Evolutionary conservation across 1,284 basidiomycete genomes (phyloP).

Genomic region (Leccinum fuscescens): DNA sequence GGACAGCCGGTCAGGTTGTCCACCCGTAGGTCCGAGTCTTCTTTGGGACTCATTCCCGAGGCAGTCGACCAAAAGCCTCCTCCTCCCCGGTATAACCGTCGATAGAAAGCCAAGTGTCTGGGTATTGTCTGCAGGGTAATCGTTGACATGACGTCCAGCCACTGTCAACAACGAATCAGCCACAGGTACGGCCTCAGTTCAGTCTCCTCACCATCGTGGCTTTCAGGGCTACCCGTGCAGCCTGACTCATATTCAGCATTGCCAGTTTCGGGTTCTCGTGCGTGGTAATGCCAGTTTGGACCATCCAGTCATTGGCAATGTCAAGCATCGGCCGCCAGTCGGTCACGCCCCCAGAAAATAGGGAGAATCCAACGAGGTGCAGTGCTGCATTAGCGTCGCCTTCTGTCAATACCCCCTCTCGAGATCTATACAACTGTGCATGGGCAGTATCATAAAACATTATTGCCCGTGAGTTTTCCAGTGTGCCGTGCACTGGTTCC

Average conservation of each 20-base stretch:
- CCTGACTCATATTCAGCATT: slow-evolving; percentile 51
- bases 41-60: slow-evolving; percentile 26
- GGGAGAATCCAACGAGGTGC: slow-evolving; percentile 68
- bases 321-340: slow-evolving; percentile 67
- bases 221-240: slow-evolving; percentile 61
- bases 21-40: slow-evolving; percentile 49
- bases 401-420: slow-evolving; percentile 52
- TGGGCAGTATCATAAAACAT: slow-evolving; percentile 68
- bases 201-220: slow-evolving; percentile 60
- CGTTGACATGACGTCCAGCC: slow-evolving; percentile 72
- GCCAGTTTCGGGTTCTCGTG: slow-evolving; percentile 62
- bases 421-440: slow-evolving; percentile 39
- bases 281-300: slow-evolving; percentile 55
- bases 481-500: slow-evolving; percentile 51
- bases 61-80: slow-evolving; percentile 38
- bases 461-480: slow-evolving; percentile 57
- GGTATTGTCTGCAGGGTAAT: slow-evolving; percentile 61
- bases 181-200: slow-evolving; percentile 1
- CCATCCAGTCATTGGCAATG: slow-evolving; percentile 71
- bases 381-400: slow-evolving; percentile 71
- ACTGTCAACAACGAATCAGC: slow-evolving; percentile 42
- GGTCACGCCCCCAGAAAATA: slow-evolving; percentile 59
- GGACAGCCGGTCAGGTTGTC: slow-evolving; percentile 71
- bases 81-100: slow-evolving; percentile 49
- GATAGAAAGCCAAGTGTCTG: slow-evolving; percentile 64